Evolutionary conservation across 371 early-diverging fungal genomes (phyloP), one percentile per base, ranked within the genome.

Genomic region (Coemansia sp.): DNA sequence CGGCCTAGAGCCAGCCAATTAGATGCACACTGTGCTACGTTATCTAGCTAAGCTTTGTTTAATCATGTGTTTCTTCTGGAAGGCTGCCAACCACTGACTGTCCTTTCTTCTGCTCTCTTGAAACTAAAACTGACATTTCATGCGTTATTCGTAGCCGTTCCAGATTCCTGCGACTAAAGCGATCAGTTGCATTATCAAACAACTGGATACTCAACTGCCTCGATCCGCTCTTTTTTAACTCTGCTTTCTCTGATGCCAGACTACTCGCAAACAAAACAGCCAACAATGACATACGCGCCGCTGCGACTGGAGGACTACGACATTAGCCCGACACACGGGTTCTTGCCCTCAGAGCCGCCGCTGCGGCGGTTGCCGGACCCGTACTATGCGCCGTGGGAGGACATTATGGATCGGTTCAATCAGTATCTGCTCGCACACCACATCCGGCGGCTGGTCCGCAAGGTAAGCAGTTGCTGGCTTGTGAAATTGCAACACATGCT

Each of bases 361-460:
- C 82, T 95, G 58, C 75, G 81, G 4, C 82, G 93, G 40, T 81
- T 97, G 19, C 77, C 87, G 1, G 84, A 88, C 58, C 79, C 85
- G 9, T 91, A 92, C 77, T 96, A 88, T 82, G 89, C 86, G 36
- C 92, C 93, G 4, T 98, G 97, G 98, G 97, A 97, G 80, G 67
- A 60, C 0, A 83, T 93, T 68, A 83, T 95, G 82, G 89, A 91
- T 58, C 80, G 88, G 63, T 85, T 94, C 77, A 89, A 88, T 66
- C 87, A 85, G 13, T 84, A 92, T 28, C 80, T 95, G 56, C 83
- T 96, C 53, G 89, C 91, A 21, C 91, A 92, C 36, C 80, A 85
- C 55, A 78, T 96, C 39, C 84, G 98, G 65, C 83, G 84, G 49
- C 79, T 80, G 39, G 87, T 92, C 2, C 81, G 85, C 55, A 85